Conservation (phyloP, 2,329 filamentous ascomycete species). For the Monosporascus ibericus region DNA sequence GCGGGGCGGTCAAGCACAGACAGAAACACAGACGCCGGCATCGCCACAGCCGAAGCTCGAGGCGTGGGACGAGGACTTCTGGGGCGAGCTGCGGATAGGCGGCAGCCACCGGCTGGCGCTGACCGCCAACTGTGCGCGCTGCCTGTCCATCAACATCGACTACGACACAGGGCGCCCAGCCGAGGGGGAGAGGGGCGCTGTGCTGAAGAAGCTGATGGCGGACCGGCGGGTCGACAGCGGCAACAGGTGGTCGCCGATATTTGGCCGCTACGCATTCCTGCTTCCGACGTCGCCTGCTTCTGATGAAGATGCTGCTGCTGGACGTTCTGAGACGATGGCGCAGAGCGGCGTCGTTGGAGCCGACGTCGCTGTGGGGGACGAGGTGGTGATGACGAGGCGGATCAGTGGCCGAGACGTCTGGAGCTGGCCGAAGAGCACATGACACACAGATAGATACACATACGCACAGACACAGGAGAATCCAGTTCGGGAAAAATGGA, state of each 20-base stretch:
- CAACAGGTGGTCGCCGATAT: constrained; percentile 61
- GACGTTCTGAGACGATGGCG: constrained; percentile 38
- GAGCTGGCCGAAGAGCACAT: constrained; percentile 37
- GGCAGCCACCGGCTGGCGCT: constrained; percentile 38
- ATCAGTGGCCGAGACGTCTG: constrained; percentile 47
- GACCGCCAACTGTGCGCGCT: constrained; percentile 65
- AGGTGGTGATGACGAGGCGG: constrained; percentile 44
- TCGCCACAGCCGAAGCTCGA: constrained; percentile 6
- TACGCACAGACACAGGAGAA: not conserved
- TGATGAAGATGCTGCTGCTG: constrained; percentile 26
- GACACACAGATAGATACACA: not conserved
- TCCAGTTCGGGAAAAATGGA: not conserved
- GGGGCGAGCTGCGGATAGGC: constrained; percentile 52
- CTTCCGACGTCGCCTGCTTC: constrained; percentile 12
- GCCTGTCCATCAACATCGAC: constrained; percentile 65
- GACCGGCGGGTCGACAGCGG: constrained; percentile 68
- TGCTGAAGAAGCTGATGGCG: constrained; percentile 64
- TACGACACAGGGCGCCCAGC: constrained; percentile 57
- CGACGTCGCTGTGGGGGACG: constrained; percentile 48
- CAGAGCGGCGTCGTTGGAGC: not conserved
- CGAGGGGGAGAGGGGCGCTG: constrained; percentile 48
- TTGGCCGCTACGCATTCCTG: constrained; percentile 67
- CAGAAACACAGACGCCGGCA: no score
- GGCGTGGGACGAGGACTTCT: constrained; percentile 67
- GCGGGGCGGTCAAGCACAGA: not conserved